Evolutionary conservation across 2,329 filamentous ascomycete species (phyloP).

Genomic region (Arthroderma sp.): DNA sequence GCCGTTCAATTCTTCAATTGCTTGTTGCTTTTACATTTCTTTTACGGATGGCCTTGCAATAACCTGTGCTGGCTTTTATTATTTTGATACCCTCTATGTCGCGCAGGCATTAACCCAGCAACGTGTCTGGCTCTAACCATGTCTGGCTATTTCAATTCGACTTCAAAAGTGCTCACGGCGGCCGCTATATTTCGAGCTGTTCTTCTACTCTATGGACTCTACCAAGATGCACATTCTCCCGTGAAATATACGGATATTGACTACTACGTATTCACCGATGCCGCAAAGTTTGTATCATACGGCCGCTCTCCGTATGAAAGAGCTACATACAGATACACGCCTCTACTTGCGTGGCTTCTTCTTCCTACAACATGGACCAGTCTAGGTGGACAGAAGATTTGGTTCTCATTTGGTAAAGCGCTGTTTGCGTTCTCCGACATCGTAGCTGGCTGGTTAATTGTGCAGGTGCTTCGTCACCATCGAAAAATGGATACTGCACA

Average conservation of each 20-base stretch:
- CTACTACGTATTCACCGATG: conserved; percentile 96
- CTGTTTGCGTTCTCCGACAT: conserved; percentile 77
- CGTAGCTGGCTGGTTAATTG: conserved; percentile 67
- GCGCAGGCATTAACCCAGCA: no score
- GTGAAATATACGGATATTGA: conserved; percentile 99
- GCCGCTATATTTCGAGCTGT: conserved; percentile 50
- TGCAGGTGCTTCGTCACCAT: conserved; percentile 38
- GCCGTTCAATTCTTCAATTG: no score
- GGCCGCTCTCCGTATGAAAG: conserved; percentile 67
- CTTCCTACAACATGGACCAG: conserved; percentile 55
- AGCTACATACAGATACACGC: conserved; percentile 95
- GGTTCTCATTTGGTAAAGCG: conserved; percentile 76
- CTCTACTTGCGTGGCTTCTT: conserved; percentile 80
- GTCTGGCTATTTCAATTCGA: conserved; percentile 19
- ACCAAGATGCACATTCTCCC: conserved; percentile 82
- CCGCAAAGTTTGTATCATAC: conserved; percentile 60
- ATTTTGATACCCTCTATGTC: no score
- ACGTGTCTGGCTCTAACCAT: neutral
- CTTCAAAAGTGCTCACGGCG: conserved; percentile 21
- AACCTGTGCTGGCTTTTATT: no score
- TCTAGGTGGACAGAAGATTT: conserved; percentile 24
- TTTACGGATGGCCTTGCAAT: no score
- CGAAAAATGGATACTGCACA: conserved; percentile 37
- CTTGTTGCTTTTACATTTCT: no score
- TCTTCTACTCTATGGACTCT: conserved; percentile 76